Evolutionary conservation across 768 basidiomycete genomes (phyloP).

Genomic region (Pisolithus marmoratus): DNA sequence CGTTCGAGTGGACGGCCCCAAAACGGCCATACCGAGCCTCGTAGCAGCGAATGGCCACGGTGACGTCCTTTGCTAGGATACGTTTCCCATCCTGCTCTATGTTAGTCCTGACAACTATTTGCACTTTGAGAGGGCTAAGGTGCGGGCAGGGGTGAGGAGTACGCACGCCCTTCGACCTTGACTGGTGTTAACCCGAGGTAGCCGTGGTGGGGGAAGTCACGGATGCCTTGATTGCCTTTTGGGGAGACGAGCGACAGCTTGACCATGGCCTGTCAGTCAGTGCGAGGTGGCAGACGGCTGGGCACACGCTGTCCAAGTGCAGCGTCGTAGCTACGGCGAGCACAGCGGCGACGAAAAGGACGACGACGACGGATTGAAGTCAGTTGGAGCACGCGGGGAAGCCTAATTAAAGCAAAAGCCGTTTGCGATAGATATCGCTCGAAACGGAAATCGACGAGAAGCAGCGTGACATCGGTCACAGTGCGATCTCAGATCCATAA

Average conservation of each 20-base stretch:
- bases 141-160: slow-evolving; percentile 1
- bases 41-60: slow-evolving; percentile 78
- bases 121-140: slow-evolving; percentile 5
- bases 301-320: slow-evolving; percentile 9
- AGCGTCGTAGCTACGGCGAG: slow-evolving; percentile 9
- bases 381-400: slow-evolving; percentile 18
- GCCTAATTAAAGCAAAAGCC: too few species aligned
- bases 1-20: slow-evolving; percentile 50
- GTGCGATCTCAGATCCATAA: slow-evolving; percentile 26
- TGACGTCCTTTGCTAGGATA: slow-evolving; percentile 59
- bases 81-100: slow-evolving; percentile 66
- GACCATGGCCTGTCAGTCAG: slow-evolving; percentile 47
- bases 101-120: slow-evolving; percentile 60
- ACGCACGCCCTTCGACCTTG: slow-evolving; percentile 69
- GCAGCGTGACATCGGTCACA: slow-evolving; percentile 16
- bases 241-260: slow-evolving; percentile 60
- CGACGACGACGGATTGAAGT: slow-evolving; percentile 13
- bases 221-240: slow-evolving; percentile 64
- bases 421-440: slow-evolving; percentile 31
- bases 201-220: slow-evolving; percentile 71
- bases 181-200: slow-evolving; percentile 79
- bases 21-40: slow-evolving; percentile 66
- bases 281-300: slow-evolving; percentile 7
- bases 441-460: slow-evolving; percentile 28
- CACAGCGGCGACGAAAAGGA: slow-evolving; percentile 6